Conservation (phyloP, 345 rosid species). For the Hibiscus syriacus region DNA sequence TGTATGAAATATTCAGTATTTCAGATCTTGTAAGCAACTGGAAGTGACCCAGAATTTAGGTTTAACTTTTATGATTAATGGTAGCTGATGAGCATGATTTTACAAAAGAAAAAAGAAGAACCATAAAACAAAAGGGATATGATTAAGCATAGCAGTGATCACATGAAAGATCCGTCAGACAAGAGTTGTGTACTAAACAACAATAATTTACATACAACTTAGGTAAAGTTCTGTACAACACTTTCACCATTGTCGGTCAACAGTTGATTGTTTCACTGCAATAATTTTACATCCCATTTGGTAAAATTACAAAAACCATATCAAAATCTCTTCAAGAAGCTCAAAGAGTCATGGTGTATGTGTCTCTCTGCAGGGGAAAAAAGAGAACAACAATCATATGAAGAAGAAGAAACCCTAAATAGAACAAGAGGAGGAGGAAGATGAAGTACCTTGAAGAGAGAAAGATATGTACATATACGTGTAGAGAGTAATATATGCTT, state of each 20-base stretch:
- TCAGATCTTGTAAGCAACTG: background rate
- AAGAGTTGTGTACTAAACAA: constrained; percentile 1
- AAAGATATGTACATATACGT: background rate
- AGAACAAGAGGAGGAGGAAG: background rate
- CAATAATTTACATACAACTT: background rate
- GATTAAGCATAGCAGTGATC: constrained; percentile 5
- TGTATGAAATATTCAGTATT: background rate
- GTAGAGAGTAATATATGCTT: constrained; percentile 46
- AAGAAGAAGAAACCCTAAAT: background rate
- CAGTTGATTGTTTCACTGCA: background rate
- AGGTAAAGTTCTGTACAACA: background rate
- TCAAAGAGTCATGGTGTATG: background rate
- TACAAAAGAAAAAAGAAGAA: no score
- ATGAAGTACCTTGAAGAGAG: background rate
- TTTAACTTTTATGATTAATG: no score
- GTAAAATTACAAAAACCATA: no score
- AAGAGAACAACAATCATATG: background rate
- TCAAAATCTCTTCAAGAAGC: no score
- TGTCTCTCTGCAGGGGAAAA: background rate
- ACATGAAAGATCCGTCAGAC: constrained; percentile 15
- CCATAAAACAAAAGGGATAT: no score
- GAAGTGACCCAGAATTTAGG: no score
- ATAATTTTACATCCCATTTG: background rate
- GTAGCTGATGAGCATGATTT: no score
- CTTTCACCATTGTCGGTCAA: constrained; percentile 13